Evolutionary conservation across 2,329 filamentous ascomycete species (phyloP).

Genomic region (Arthrobotrys sphaeroides): DNA sequence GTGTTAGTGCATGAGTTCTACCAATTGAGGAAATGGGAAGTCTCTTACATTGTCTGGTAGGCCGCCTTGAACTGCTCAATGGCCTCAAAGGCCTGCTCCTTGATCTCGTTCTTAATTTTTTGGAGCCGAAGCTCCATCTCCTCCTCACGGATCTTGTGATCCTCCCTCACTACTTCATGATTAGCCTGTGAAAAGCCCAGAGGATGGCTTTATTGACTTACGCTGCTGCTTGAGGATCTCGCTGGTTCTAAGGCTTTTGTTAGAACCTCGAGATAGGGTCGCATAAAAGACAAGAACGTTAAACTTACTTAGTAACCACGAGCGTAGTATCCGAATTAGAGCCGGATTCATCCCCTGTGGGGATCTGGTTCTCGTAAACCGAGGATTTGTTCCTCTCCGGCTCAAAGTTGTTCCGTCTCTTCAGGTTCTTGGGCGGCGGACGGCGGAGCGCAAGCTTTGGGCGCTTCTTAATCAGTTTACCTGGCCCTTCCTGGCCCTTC

Average conservation of each 20-base stretch:
- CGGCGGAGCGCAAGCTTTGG: not conserved
- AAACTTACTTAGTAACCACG: slow-evolving; percentile 3
- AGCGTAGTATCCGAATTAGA: not conserved
- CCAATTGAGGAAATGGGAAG: not conserved
- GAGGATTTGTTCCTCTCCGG: not conserved
- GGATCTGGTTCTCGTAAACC: no score
- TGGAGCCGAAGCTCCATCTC: not conserved
- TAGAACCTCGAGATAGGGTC: not conserved
- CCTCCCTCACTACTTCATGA: slow-evolving; percentile 2
- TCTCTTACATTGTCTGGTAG: slow-evolving; percentile 14
- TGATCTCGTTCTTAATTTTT: slow-evolving; percentile 1
- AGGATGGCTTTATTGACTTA: not conserved
- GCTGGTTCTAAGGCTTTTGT: not conserved
- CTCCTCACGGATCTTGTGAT: slow-evolving; percentile 6
- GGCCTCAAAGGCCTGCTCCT: slow-evolving; percentile 8
- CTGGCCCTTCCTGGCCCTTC: not conserved
- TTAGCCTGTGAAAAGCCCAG: not conserved
- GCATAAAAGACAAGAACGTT: not conserved
- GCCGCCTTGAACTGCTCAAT: slow-evolving; percentile 11
- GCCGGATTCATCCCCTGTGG: not conserved
- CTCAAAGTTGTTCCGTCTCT: not conserved
- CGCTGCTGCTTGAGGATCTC: slow-evolving; percentile 1
- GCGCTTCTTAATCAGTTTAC: not conserved
- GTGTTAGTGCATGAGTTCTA: not conserved
- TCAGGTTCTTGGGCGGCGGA: not conserved